phyloP scores from a whole-genome alignment of 208 protist genomes.

The Trypanosoma boissoni region DNA sequence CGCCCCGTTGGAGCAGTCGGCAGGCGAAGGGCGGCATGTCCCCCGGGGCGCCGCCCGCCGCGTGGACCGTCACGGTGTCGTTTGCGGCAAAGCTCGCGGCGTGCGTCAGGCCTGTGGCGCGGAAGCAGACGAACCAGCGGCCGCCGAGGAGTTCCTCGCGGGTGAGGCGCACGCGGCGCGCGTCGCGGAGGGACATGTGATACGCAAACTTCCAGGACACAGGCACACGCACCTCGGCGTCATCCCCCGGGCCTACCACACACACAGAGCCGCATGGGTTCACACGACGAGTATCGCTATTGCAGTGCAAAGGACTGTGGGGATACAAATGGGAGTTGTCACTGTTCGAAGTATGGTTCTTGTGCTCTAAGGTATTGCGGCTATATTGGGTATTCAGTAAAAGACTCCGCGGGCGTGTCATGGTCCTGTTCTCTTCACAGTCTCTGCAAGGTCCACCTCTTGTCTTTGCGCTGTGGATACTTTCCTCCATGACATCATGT shows the following conservation, averaged over 20 bases:
- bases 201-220: conserved; percentile 91
- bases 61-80: conserved; percentile 36
- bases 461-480: not conserved
- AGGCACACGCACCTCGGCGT: conserved; percentile 31
- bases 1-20: conserved; percentile 66
- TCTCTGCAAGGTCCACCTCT: conserved; percentile 37
- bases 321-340: too few relatives aligned
- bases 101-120: conserved; percentile 48
- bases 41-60: conserved; percentile 19
- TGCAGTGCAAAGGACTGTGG: too few relatives aligned
- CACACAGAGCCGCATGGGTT: too few relatives aligned
- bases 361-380: too few relatives aligned
- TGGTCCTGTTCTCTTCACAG: conserved; percentile 62
- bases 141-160: conserved; percentile 58
- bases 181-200: conserved; percentile 76
- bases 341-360: too few relatives aligned
- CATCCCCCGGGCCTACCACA: conserved; percentile 25
- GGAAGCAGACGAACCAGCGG: conserved; percentile 65
- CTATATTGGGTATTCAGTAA: conserved; percentile 51
- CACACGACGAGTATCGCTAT: too few relatives aligned
- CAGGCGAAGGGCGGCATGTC: conserved; percentile 37
- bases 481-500: not conserved
- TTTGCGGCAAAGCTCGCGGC: conserved; percentile 41
- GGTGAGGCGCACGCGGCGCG: conserved; percentile 35
- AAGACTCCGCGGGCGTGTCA: conserved; percentile 55